Evolutionary conservation across 352 stramenopile genomes (phyloP).

Genomic region (Pythium chondricola): DNA sequence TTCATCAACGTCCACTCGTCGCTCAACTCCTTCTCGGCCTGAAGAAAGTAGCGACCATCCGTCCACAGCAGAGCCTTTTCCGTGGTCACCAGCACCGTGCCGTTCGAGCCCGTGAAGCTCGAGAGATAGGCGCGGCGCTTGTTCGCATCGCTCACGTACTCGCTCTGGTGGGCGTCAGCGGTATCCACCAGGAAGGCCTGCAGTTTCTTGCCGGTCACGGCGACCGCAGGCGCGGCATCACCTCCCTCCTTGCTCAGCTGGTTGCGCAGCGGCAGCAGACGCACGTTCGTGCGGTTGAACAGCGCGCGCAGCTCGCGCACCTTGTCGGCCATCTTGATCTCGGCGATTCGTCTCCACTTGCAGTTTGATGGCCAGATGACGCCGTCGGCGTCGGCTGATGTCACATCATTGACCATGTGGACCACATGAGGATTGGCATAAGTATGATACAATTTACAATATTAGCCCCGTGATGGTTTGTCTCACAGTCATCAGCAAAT

Average conservation of each 20-base stretch:
- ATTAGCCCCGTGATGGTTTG: neutral
- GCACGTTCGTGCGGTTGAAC: constrained; percentile 55
- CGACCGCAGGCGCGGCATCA: constrained; percentile 4
- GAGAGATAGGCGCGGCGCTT: constrained; percentile 94
- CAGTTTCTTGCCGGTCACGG: constrained; percentile 39
- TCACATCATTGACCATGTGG: too few relatives aligned
- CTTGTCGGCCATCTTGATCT: constrained; percentile 32
- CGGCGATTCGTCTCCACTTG: constrained; percentile 8
- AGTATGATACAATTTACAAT: constrained; percentile 2
- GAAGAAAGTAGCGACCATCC: constrained; percentile 97
- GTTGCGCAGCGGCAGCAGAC: constrained; percentile 54
- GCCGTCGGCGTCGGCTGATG: neutral
- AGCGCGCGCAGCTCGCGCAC: constrained; percentile 58
- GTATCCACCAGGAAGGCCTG: constrained; percentile 93
- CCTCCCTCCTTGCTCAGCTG: constrained; percentile 39
- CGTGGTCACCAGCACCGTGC: constrained; percentile 72
- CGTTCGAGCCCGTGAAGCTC: constrained; percentile 96
- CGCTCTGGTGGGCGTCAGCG: constrained; percentile 97
- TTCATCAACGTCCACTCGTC: constrained; percentile 96
- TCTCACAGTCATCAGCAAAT: too few relatives aligned
- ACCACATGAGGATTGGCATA: constrained; percentile 1
- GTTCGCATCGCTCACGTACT: constrained; percentile 96
- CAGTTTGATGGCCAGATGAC: constrained; percentile 2
- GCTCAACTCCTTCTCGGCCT: constrained; percentile 93
- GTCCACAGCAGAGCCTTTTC: constrained; percentile 95